phyloP scores from a whole-genome alignment of 441 rosid species.

The Euphorbia celastroides region DNA sequence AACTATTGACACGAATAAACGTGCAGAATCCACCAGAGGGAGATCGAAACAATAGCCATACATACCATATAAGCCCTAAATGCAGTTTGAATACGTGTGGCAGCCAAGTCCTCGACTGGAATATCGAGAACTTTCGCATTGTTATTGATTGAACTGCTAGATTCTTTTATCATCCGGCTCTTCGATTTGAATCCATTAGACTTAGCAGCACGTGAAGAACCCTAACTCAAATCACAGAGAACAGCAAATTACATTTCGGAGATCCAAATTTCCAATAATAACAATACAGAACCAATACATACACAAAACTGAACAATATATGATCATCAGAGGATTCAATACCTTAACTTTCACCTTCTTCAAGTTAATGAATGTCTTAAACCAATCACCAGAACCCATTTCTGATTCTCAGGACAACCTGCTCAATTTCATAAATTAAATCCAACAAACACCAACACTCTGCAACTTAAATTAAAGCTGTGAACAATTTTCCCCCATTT shows the following conservation, averaged over 20 bases:
- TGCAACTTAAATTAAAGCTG: background rate
- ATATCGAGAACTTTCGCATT: constrained; percentile 31
- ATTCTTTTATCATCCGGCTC: constrained; percentile 23
- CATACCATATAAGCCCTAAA: constrained; percentile 68
- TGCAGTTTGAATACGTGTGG: constrained; percentile 80
- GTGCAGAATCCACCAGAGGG: background rate
- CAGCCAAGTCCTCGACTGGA: constrained; percentile 74
- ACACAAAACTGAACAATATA: background rate
- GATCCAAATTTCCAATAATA: background rate
- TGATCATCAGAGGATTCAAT: constrained; percentile 10
- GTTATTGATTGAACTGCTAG: constrained; percentile 16
- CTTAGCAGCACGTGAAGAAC: constrained; percentile 42
- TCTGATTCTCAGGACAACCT: constrained; percentile 24
- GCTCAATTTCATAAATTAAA: constrained; percentile 14
- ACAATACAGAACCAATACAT: background rate
- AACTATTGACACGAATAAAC: background rate
- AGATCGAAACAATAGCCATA: constrained; percentile 13
- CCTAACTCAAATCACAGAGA: constrained; percentile 32
- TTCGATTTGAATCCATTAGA: constrained; percentile 62
- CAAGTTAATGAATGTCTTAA: constrained; percentile 51
- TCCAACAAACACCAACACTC: constrained; percentile 11
- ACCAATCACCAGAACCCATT: constrained; percentile 81
- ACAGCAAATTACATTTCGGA: constrained; percentile 10
- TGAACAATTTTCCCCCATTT: background rate
- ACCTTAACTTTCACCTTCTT: constrained; percentile 71